Conservation (phyloP, 2,329 filamentous ascomycete genomes). For the Fusarium lyarnte region DNA sequence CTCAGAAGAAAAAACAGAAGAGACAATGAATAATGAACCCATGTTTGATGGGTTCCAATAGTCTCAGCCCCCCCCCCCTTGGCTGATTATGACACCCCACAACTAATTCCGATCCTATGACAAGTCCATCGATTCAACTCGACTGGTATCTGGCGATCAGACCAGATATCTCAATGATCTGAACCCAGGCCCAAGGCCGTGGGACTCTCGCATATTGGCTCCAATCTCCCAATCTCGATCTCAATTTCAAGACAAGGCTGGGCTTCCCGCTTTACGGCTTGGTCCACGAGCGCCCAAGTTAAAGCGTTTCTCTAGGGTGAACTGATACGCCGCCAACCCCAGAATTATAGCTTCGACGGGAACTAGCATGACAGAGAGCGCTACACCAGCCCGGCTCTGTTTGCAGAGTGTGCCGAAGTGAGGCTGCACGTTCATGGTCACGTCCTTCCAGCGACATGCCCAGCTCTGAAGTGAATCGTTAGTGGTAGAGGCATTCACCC, state of each 20-base stretch:
- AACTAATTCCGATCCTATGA: background rate
- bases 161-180: background rate
- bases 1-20: background rate
- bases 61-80: background rate
- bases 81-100: background rate
- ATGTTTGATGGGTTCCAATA: conserved; percentile 3
- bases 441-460: conserved; percentile 67
- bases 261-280: conserved; percentile 49
- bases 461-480: conserved; percentile 68
- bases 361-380: conserved; percentile 65
- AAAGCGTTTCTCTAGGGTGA: conserved; percentile 56
- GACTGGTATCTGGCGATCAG: background rate
- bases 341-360: conserved; percentile 64
- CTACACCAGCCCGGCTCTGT: conserved; percentile 64
- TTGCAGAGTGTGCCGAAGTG: conserved; percentile 66
- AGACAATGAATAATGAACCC: background rate
- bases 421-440: conserved; percentile 63
- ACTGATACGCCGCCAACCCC: conserved; percentile 56
- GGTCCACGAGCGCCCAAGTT: conserved; percentile 33
- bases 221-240: background rate
- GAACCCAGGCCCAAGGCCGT: conserved; percentile 10
- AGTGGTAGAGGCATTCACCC: conserved; percentile 61
- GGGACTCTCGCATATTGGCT: background rate
- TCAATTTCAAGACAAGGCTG: conserved; percentile 37
- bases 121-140: background rate